Base-by-base conservation (phyloP, 208 protist species). In the Novymonas esmeraldas region DNA sequence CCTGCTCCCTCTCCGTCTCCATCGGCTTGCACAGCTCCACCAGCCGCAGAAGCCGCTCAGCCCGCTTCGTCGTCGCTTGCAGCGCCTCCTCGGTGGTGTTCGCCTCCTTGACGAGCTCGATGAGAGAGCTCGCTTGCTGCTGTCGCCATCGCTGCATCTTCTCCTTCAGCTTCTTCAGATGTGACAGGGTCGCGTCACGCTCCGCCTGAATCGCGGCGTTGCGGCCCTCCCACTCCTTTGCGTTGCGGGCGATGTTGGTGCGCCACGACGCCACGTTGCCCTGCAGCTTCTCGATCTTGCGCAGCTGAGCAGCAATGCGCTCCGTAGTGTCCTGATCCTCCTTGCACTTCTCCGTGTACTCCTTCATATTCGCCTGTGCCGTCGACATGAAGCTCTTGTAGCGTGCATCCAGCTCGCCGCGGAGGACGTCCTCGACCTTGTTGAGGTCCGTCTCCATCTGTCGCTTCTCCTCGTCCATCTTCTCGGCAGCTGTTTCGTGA, bases 1-100 rank as follows among this genome's bases (percentile, higher is more conserved):
- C 89, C 68, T 93, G 94, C 77, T 99, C 98, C 10, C 96, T 68
- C 67, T 98, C 96, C n/a, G 97, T 98, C 82, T 99, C 97, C 31
- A 98, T 65, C 36, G 92, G 91, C 58, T 89, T 83, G 64, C 95
- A 97, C 31, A 98, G 78, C 81, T 98, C 95, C 38, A 95, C 88
- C 0, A 98, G 78, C n/a, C 90, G 82, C 42, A 99, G 84, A 31
- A 99, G 91, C 44, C 83, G 80, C 66, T 97, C 92, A 0, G 93
- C 97, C 24, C 81, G 80, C 59, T 86, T 88, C 4, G 80, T 57
- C 18, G 89, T 90, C 9, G 55, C 57, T 49, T 90, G 73, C 10
- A 98, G 77, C 26, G 66, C 22, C 31, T 93, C 81, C 62, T 97
- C 96, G 20, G 81, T 82, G 5, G 77, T 61, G 24, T 85, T 94